Evolutionary conservation across 371 early-diverging fungal genomes (phyloP), one percentile per base, ranked within the genome.

Genomic region (Dichotomocladium elegans): DNA sequence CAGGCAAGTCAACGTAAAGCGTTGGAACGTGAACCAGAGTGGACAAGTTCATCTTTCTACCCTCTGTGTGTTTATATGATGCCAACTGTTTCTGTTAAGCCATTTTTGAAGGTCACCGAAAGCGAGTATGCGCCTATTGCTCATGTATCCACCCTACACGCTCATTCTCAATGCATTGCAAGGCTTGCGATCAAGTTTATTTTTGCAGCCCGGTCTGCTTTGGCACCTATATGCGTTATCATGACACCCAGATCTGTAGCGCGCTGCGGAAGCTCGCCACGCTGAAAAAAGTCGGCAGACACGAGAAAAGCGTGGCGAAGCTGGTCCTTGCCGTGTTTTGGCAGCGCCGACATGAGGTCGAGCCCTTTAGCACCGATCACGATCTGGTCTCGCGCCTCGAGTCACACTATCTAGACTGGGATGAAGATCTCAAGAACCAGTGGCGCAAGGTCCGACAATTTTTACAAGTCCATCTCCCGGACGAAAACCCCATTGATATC

Each of bases 151-250:
- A 70, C 37, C 71, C 70, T 26, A 60, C 60, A 14, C 56, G 59
- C 10, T 47, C 57, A 9, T 70, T 75, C 33, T 66, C 64, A 15
- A 41, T 62, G 14, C 73, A 70, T 37, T 78, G 79, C 60, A 29
- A 51, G 24, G 46, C 47, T 19, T 82, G 79, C 63, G 76, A 79
- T 62, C 75, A 74, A 52, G 60, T 77, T 3, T 79, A 76, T 52
- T 60, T 67, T 48, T 82, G 82, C 70, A 63, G 64, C 9, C 51
- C 34, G 9, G 30, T 33, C 4, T 81, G 82, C 48, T 45, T 43
- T 22, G 57, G 22, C 57, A 63, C 35, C 14, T 64, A 11, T 50
- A 37, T 15, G 33, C 41, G 31, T 51, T 58, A 28, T 14, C 53
- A 59, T 43, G 29, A 17, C 45, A 25, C n/a, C 24, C 9, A 29